Conservation (phyloP, 1,139 yeast genomes). For the Suzukiozyma palmioleophila region DNA sequence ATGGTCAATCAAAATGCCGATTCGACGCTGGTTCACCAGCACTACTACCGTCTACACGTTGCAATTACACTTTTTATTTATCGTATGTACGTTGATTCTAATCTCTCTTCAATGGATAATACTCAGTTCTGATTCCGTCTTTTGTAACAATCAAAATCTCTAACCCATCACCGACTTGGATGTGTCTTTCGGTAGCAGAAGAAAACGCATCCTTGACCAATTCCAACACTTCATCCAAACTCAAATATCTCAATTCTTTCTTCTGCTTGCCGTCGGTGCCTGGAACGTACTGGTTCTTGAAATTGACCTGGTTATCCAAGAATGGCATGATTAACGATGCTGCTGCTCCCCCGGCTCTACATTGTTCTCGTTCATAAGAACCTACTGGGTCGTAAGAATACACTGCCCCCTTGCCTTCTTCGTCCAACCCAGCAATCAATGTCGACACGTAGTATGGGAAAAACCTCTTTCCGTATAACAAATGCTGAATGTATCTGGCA, state of each 20-base stretch:
- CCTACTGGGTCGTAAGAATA: conserved; percentile 98
- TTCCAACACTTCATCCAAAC: conserved; percentile 78
- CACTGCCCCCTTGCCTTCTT: conserved; percentile 90
- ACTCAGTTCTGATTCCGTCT: conserved; percentile 84
- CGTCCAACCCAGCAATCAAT: conserved; percentile 90
- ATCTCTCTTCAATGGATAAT: conserved; percentile 85
- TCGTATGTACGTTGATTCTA: too few species aligned
- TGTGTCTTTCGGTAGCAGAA: conserved; percentile 97
- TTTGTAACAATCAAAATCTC: conserved; percentile 88
- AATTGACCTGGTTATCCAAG: conserved; percentile 93
- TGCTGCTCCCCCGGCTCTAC: conserved; percentile 98
- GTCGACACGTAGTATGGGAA: conserved; percentile 98
- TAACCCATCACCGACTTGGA: conserved; percentile 95
- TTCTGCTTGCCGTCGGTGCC: conserved; percentile 54
- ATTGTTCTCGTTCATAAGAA: conserved; percentile 93
- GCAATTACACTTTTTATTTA: too few species aligned
- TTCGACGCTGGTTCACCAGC: too few species aligned
- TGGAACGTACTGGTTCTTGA: conserved; percentile 87
- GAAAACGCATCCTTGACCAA: conserved; percentile 91
- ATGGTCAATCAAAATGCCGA: too few species aligned
- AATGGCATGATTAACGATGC: conserved; percentile 96
- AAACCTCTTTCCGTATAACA: conserved; percentile 87
- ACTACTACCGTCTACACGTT: too few species aligned
- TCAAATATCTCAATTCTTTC: conserved; percentile 57
- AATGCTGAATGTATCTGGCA: conserved; percentile 88